Conservation (phyloP, 352 stramenopile genomes). For the Phytophthora multivora region DNA sequence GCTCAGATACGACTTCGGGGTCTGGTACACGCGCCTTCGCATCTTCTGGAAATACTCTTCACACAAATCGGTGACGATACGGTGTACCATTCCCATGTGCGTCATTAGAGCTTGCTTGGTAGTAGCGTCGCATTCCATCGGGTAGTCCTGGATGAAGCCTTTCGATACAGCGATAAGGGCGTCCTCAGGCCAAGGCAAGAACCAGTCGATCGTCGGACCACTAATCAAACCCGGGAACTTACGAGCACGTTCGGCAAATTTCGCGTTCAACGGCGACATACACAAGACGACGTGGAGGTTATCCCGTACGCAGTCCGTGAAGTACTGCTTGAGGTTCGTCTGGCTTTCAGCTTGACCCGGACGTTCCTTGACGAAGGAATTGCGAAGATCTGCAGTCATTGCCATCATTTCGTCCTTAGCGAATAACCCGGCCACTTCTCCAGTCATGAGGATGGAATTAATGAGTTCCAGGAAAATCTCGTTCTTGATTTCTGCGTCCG, state of each 20-base stretch:
- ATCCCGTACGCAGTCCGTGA: slow-evolving; percentile 97
- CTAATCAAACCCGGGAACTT: slow-evolving; percentile 98
- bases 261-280: slow-evolving; percentile 99
- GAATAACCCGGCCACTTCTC: slow-evolving; percentile 98
- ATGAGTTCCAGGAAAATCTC: slow-evolving; percentile 99
- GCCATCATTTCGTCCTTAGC: slow-evolving; percentile 99
- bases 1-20: slow-evolving; percentile 98
- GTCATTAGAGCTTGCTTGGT: slow-evolving; percentile 93
- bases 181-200: slow-evolving; percentile 98
- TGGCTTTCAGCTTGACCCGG: slow-evolving; percentile 94
- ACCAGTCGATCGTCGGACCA: slow-evolving; percentile 99
- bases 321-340: slow-evolving; percentile 98
- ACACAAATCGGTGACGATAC: slow-evolving; percentile 97
- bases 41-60: slow-evolving; percentile 99
- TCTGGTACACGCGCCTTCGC: slow-evolving; percentile 97
- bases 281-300: slow-evolving; percentile 99
- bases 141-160: slow-evolving; percentile 96
- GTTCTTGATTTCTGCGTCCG: slow-evolving; percentile 99
- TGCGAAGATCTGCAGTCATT: slow-evolving; percentile 97
- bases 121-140: slow-evolving; percentile 92
- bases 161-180: slow-evolving; percentile 96
- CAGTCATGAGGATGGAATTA: slow-evolving; percentile 98
- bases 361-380: slow-evolving; percentile 95
- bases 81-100: slow-evolving; percentile 98
- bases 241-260: slow-evolving; percentile 95